phyloP scores from a whole-genome alignment of 1,284 basidiomycete species.

The Rhizoctonia solani region DNA sequence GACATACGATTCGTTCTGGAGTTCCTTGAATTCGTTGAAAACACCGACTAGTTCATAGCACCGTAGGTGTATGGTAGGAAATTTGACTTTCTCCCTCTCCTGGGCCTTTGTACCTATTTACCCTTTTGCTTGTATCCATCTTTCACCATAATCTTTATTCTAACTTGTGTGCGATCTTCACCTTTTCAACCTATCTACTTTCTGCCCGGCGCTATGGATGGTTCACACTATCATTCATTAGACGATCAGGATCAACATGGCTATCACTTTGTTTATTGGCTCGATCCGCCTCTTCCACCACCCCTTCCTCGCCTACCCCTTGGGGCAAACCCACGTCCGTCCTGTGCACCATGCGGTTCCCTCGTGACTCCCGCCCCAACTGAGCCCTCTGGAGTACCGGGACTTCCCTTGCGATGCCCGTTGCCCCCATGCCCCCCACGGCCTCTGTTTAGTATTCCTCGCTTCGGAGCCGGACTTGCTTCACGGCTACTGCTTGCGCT shows the following conservation, averaged over 20 bases:
- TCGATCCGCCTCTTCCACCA: background rate
- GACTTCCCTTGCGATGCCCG: conserved; percentile 18
- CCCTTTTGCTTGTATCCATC: background rate
- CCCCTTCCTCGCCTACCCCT: conserved; percentile 20
- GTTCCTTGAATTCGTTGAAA: conserved; percentile 10
- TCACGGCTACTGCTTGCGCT: conserved; percentile 19
- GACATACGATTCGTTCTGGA: conserved; percentile 33
- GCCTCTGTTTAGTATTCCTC: conserved; percentile 20
- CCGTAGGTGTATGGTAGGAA: background rate
- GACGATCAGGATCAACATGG: too few relatives aligned
- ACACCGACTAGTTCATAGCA: background rate
- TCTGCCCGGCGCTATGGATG: too few relatives aligned
- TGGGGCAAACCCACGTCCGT: conserved; percentile 22
- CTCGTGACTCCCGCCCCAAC: background rate
- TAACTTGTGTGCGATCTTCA: too few relatives aligned
- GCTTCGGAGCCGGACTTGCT: conserved; percentile 26
- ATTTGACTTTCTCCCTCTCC: background rate
- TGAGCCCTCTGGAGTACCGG: conserved; percentile 3
- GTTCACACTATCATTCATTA: too few relatives aligned
- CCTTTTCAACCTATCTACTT: too few relatives aligned
- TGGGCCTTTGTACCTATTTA: background rate
- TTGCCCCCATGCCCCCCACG: conserved; percentile 13
- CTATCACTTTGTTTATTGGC: background rate
- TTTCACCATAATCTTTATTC: too few relatives aligned
- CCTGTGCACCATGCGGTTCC: conserved; percentile 11